These are phyloP conservation scores for Nicotiana noctiflora DNA, from an alignment of 257 asterid genomes.

Conservation along the genomic window DNA sequence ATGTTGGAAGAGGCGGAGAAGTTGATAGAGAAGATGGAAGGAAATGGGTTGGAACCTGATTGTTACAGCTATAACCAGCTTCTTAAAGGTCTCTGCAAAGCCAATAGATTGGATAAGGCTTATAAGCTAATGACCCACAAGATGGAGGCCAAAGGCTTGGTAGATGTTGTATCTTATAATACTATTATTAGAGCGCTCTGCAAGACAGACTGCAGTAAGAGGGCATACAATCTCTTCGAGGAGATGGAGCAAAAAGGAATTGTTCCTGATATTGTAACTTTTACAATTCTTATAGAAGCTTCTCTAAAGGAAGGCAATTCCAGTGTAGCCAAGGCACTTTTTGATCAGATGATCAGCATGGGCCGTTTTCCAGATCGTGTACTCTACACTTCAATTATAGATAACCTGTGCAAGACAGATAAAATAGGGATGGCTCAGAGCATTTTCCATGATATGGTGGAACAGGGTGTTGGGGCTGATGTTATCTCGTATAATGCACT, in stretches of 20 bases:
- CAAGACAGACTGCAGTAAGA: conserved; percentile 38
- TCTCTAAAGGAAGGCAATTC: conserved; percentile 64
- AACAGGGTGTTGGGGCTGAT: conserved; percentile 64
- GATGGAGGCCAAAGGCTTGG: conserved; percentile 69
- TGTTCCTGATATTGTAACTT: conserved; percentile 71
- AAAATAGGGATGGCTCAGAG: conserved; percentile 49
- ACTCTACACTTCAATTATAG: conserved; percentile 59
- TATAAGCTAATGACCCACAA: conserved; percentile 44
- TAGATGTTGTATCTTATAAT: conserved; percentile 56
- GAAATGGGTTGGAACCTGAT: conserved; percentile 59
- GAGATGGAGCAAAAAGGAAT: conserved; percentile 75
- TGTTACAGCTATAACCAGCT: conserved; percentile 76
- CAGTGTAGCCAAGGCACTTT: conserved; percentile 46
- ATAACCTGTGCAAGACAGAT: conserved; percentile 64
- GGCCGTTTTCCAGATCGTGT: conserved; percentile 55
- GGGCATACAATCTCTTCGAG: conserved; percentile 54
- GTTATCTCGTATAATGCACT: conserved; percentile 72
- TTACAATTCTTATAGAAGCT: conserved; percentile 67
- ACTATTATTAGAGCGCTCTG: conserved; percentile 63
- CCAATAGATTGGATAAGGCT: conserved; percentile 71
- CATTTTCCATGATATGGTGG: conserved; percentile 58
- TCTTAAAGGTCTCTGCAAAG: conserved; percentile 78
- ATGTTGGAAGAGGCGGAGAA: conserved; percentile 75
- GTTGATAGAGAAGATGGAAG: conserved; percentile 65
- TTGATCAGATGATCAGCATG: conserved; percentile 62